Conservation (phyloP, 495 filamentous ascomycete genomes). For the Clohesyomyces aquaticus region DNA sequence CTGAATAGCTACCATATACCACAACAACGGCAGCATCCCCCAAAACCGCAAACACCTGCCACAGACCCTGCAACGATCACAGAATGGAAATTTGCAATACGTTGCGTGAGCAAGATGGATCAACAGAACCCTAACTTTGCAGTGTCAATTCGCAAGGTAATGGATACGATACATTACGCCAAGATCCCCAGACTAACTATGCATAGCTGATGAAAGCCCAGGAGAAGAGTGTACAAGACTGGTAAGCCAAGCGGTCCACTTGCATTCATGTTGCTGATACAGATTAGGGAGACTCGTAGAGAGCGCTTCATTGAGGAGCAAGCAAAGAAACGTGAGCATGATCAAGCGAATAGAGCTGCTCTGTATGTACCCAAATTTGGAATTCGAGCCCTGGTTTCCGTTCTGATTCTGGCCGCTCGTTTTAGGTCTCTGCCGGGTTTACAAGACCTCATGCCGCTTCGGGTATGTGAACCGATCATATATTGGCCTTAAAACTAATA, state of each 20-base stretch:
- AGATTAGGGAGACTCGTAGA: conserved; percentile 49
- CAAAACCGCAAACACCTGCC: conserved; percentile 12
- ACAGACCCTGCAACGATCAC: conserved; percentile 64
- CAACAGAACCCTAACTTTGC: conserved; percentile 55
- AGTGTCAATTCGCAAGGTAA: conserved; percentile 49
- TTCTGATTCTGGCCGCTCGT: background rate
- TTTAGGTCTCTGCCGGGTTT: conserved; percentile 20
- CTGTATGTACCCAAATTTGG: conserved; percentile 3
- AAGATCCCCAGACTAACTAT: conserved; percentile 3
- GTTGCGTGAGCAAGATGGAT: conserved; percentile 64
- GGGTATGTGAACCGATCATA: conserved; percentile 6
- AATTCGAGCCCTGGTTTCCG: background rate
- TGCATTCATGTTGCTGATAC: conserved; percentile 17
- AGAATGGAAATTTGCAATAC: conserved; percentile 65
- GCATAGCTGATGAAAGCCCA: conserved; percentile 65
- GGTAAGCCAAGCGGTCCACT: conserved; percentile 56
- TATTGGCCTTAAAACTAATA: background rate
- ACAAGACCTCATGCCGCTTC: conserved; percentile 5
- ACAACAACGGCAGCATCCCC: conserved; percentile 1
- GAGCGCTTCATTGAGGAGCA: conserved; percentile 59
- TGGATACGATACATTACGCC: background rate
- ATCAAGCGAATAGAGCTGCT: conserved; percentile 8
- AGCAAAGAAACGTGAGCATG: conserved; percentile 36
- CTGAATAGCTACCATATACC: background rate
- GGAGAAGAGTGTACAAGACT: conserved; percentile 65